Base-by-base conservation (phyloP, 75 land plant species). In the Sequoia sempervirens region DNA sequence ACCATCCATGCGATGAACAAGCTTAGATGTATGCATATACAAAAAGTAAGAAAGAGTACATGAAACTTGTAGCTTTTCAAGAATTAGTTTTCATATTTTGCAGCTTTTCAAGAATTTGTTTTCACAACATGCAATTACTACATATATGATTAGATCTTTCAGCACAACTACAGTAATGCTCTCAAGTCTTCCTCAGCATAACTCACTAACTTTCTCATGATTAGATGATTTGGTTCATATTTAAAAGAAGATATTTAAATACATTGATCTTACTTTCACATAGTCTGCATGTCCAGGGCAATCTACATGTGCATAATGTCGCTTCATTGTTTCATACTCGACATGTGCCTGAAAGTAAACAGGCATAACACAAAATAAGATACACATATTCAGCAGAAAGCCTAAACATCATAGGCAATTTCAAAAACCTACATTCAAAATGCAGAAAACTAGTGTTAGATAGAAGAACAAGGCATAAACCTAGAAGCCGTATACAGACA, bases 261-360 rank as follows among this genome's bases (percentile, higher is more conserved):
- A 18, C 47, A 47, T 12, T 17, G 69, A 43, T 17, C 93, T 85
- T 87, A 96, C 97, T 87, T 97, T 97, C 28, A 97, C 98, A 94
- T 97, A 97, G 76, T 97, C 99, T 30, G 98, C 99, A 89, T 97
- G 99, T 79, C 99, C 99, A 14, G 98, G 98, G 80, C 99, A 95
- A 85, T 97, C 99, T 7, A 97, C 99, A 89, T 95, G 99, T 26
- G 97, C 99, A 92, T 97, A 95, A 54, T 97, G 99, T 45, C 98
- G 86, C 85, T 97, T 97, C 14, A 82, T 84, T 66, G 99, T 97
- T 74, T 97, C 99, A 85, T 97, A 97, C 86, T 97, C 99, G 17
- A 97, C 99, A 85, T 97, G 99, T 41, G 99, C 96, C 98, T 97
- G 92, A 88, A 84, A 83, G 81, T 81, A 78, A 78, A 37, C 32